Conservation (phyloP, 257 asterid species). For the Solanum bukasovii region DNA sequence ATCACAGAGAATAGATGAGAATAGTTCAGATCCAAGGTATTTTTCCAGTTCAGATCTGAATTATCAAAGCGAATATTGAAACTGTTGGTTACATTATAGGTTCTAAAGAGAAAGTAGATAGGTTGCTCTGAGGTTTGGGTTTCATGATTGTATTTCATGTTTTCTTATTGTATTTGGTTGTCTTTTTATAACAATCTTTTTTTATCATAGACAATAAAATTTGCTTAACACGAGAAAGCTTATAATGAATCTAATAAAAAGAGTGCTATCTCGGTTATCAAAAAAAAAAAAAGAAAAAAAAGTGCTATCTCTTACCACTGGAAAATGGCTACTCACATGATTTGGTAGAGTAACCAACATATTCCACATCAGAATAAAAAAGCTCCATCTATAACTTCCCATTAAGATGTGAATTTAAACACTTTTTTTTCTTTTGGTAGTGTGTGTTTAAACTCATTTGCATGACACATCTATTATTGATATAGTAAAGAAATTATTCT, state of each 20-base stretch:
- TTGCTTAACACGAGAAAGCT: background rate
- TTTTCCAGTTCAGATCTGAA: background rate
- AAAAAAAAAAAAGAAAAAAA: background rate
- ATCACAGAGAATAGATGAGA: background rate
- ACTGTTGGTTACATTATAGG: background rate
- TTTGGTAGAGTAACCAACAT: background rate
- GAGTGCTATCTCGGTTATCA: background rate
- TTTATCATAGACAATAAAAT: background rate
- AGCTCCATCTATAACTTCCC: background rate
- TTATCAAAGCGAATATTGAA: background rate
- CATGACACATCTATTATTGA: background rate
- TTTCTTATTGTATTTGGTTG: background rate
- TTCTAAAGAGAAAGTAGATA: background rate
- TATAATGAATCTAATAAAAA: background rate
- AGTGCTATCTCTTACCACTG: background rate
- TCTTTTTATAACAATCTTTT: background rate
- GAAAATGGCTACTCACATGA: background rate
- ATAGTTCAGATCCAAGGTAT: background rate
- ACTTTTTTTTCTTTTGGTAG: background rate
- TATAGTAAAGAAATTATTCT: background rate
- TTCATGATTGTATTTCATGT: background rate
- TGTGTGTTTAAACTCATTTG: background rate
- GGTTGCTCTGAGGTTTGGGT: background rate
- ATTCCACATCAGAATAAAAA: background rate
- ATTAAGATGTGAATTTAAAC: background rate